Percentiles rank a stretch among this genome's conserved stretches.
These are phyloP conservation scores for Lactifluus echinatus DNA, from an alignment of 768 basidiomycete species.

Conservation along the genomic window DNA sequence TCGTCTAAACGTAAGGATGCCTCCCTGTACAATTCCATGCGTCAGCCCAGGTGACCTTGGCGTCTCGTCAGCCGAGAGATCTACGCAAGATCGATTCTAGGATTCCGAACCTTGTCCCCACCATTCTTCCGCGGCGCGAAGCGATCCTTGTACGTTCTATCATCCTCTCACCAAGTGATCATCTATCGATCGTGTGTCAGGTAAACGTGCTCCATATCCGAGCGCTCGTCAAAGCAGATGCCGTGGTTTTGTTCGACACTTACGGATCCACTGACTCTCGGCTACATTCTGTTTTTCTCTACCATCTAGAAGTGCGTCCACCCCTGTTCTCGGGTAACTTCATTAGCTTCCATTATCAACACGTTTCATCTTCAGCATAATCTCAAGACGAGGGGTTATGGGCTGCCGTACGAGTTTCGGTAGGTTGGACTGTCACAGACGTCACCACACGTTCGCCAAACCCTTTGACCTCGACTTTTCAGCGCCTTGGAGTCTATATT, in stretches of 20 bases:
- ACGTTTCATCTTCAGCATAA: conserved; percentile 51
- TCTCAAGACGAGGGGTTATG: conserved; percentile 58
- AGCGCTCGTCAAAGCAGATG: conserved; percentile 87
- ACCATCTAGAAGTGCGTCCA: conserved; percentile 66
- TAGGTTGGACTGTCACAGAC: conserved; percentile 28
- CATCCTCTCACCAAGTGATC: not conserved
- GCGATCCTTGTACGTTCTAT: conserved; percentile 64
- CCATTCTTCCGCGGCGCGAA: conserved; percentile 82
- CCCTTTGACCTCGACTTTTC: conserved; percentile 7
- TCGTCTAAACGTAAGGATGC: conserved; percentile 69
- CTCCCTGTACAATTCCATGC: conserved; percentile 4
- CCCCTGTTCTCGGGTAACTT: conserved; percentile 16
- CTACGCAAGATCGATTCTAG: conserved; percentile 93
- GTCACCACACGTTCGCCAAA: conserved; percentile 14
- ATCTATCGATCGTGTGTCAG: conserved; percentile 32
- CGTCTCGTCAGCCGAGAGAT: conserved; percentile 68
- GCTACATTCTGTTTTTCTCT: conserved; percentile 79
- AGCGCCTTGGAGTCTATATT: conserved; percentile 92
- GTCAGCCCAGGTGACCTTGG: conserved; percentile 17
- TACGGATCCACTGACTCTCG: conserved; percentile 82
- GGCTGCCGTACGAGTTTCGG: conserved; percentile 86
- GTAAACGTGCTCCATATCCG: conserved; percentile 93
- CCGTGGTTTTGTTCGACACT: conserved; percentile 87
- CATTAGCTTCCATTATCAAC: not conserved
- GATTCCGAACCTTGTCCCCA: conserved; percentile 89